phyloP scores from a whole-genome alignment of 495 filamentous ascomycete species.

The Xeromyces bisporus region DNA sequence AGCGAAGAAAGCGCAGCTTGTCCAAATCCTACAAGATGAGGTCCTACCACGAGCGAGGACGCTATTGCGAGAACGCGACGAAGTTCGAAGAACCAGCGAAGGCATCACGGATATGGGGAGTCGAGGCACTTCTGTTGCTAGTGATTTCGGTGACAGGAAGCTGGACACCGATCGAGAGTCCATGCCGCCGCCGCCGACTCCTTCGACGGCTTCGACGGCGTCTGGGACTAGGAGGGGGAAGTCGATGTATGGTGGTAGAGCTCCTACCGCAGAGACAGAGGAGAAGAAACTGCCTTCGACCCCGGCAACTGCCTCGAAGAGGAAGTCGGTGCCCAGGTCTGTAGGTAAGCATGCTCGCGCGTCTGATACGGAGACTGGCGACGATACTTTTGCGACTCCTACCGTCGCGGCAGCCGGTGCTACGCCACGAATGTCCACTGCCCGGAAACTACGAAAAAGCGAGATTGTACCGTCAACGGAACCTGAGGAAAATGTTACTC shows the following conservation, averaged over 20 bases:
- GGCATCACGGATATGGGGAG: constrained; percentile 71
- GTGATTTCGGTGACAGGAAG: constrained; percentile 24
- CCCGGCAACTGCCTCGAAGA: constrained; percentile 14
- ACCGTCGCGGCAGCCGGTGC: constrained; percentile 9
- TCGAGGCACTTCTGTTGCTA: constrained; percentile 32
- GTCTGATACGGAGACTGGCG: constrained; percentile 32
- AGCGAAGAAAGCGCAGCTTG: constrained; percentile 74
- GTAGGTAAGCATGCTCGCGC: constrained; percentile 38
- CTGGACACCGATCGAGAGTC: constrained; percentile 17
- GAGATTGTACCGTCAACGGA: constrained; percentile 35
- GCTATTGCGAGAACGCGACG: constrained; percentile 53
- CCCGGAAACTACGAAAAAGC: constrained; percentile 35
- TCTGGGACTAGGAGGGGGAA: constrained; percentile 24
- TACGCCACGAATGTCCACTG: constrained; percentile 26
- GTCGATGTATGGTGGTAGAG: constrained; percentile 22
- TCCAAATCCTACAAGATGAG: constrained; percentile 66
- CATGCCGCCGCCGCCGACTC: constrained; percentile 30
- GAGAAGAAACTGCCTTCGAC: constrained; percentile 16
- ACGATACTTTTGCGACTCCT: constrained; percentile 22
- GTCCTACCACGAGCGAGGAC: constrained; percentile 61
- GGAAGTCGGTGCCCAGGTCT: constrained; percentile 17
- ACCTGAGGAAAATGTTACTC: constrained; percentile 16
- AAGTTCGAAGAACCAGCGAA: constrained; percentile 60
- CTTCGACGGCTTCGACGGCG: constrained; percentile 26
- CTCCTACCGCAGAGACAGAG: constrained; percentile 22